These are phyloP conservation scores for Trapa incisa DNA, from an alignment of 345 rosid species.

Conservation along the genomic window DNA sequence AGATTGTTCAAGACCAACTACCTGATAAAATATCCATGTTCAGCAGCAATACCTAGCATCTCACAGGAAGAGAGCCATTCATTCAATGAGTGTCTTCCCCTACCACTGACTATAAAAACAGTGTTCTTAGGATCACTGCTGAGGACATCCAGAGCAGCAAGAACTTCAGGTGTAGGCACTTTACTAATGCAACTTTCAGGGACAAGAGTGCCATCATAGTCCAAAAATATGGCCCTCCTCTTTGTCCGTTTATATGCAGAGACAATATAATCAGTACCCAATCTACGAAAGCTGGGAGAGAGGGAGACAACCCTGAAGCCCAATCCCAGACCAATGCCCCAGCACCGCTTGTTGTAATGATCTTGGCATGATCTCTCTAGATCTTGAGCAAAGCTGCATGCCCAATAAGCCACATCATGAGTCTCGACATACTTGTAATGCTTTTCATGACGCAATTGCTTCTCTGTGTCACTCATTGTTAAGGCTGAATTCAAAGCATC, in stretches of 20 bases:
- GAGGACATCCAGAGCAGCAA: slow-evolving; percentile 38
- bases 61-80: slow-evolving; percentile 65
- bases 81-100: slow-evolving; percentile 45
- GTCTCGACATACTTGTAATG: slow-evolving; percentile 62
- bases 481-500: slow-evolving; percentile 49
- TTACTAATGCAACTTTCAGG: slow-evolving; percentile 46
- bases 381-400: slow-evolving; percentile 57
- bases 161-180: slow-evolving; percentile 46
- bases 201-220: slow-evolving; percentile 70
- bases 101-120: slow-evolving; percentile 62
- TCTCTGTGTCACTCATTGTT: slow-evolving; percentile 48
- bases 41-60: slow-evolving; percentile 72
- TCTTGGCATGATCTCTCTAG: slow-evolving; percentile 57
- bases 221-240: slow-evolving; percentile 67
- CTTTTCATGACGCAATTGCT: slow-evolving; percentile 62
- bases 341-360: slow-evolving; percentile 62
- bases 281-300: slow-evolving; percentile 60
- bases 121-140: slow-evolving; percentile 57
- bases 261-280: slow-evolving; percentile 46
- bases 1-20: slow-evolving; percentile 9
- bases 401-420: slow-evolving; percentile 72
- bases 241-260: slow-evolving; percentile 42
- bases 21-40: slow-evolving; percentile 69
- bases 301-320: slow-evolving; percentile 60
- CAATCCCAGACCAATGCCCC: slow-evolving; percentile 74